Percentiles rank a stretch among this genome's conserved stretches.
These are phyloP conservation scores for Hansenula sp. DNA, from an alignment of 1,139 yeast genomes.

Conservation along the genomic window DNA sequence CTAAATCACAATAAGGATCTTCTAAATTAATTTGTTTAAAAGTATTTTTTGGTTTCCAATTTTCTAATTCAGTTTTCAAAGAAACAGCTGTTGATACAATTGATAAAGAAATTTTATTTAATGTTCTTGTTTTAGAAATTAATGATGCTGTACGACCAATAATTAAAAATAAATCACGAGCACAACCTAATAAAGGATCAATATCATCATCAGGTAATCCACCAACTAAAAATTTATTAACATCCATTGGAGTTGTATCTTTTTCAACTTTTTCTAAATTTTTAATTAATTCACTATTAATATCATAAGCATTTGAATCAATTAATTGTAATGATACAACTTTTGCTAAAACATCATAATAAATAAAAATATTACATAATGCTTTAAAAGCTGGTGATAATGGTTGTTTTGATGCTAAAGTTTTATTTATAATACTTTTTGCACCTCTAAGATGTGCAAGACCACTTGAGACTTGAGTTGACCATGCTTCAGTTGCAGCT, in stretches of 20 bases:
- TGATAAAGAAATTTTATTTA: slow-evolving; percentile 35
- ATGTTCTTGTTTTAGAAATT: slow-evolving; percentile 43
- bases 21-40: slow-evolving; percentile 27
- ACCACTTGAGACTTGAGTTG: slow-evolving; percentile 59
- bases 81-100: slow-evolving; percentile 53
- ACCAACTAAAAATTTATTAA: slow-evolving; percentile 5
- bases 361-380: slow-evolving; percentile 46
- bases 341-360: slow-evolving; percentile 61
- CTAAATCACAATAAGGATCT: slow-evolving; percentile 48
- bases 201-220: slow-evolving; percentile 22
- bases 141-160: slow-evolving; percentile 61
- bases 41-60: slow-evolving; percentile 49
- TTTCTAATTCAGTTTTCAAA: slow-evolving; percentile 44
- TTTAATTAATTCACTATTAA: slow-evolving; percentile 11
- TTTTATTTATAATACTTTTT: slow-evolving; percentile 11
- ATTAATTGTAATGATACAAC: slow-evolving; percentile 49
- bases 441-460: slow-evolving; percentile 68
- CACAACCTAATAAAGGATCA: slow-evolving; percentile 65
- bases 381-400: slow-evolving; percentile 33
- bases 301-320: slow-evolving; percentile 23
- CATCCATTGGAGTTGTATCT: background rate
- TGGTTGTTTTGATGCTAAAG: slow-evolving; percentile 27
- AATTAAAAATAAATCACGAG: slow-evolving; percentile 56
- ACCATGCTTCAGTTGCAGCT: slow-evolving; percentile 68
- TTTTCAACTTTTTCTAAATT: slow-evolving; percentile 9